Evolutionary conservation across 441 rosid species (phyloP), one percentile per base, ranked within the genome.

Genomic region (Isatis lusitanica): DNA sequence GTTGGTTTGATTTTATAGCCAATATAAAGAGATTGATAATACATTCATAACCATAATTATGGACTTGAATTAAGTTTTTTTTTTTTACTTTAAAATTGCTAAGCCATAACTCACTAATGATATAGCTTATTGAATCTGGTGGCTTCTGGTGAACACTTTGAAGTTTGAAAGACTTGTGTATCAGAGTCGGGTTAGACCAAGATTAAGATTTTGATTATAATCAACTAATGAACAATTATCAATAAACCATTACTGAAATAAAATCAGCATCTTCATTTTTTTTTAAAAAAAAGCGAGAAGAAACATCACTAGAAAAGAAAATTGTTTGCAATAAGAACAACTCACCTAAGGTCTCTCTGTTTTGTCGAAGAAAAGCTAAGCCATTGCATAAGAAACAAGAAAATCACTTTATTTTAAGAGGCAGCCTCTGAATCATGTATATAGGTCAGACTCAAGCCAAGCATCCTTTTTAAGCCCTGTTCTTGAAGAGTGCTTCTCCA

Each of bases 401-500:
- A 69, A n/a, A n/a, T n/a, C n/a, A n/a, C n/a, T n/a, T n/a, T n/a
- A n/a, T n/a, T n/a, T n/a, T n/a, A n/a, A n/a, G n/a, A n/a, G n/a
- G n/a, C n/a, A n/a, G n/a, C 38, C 74, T 63, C 31, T 47, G 44
- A 57, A 61, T 77, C 52, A 77, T 43, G 74, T 73, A 55, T 72
- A 72, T 30, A 77, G 77, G 44, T 77, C 80, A 38, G 73, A 72
- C 16, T 72, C 77, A 46, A 67, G 2, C 77, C 74, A 66, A 66
- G 69, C 39, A 44, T 72, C 74, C 66, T 60, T 77, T 38, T 55
- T 72, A 26, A 65, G 36, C 65, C 80, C 64, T 16, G 21, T 43
- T 66, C 65, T 66, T 66, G 73, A 66, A 36, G 70, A 52, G 36
- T 16, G 70, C 66, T 82, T 85, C 67, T 73, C 83, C 24, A 75